Evolutionary conservation across 495 filamentous ascomycete genomes (phyloP), one percentile per base, ranked within the genome.

Genomic region (Neurospora tetrasperma): DNA sequence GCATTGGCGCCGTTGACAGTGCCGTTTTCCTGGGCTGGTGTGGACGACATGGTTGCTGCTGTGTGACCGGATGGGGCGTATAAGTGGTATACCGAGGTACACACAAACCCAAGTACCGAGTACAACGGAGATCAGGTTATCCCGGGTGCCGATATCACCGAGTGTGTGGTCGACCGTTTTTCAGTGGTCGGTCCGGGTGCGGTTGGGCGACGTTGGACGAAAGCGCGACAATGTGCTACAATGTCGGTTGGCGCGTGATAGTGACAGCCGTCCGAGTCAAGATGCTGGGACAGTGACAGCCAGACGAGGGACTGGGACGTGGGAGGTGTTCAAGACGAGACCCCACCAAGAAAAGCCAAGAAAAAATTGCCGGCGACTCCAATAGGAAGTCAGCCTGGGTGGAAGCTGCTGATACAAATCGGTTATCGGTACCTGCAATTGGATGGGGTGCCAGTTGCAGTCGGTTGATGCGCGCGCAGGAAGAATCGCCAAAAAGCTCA

Each of bases 41-140:
- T 59, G 23, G 44, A 74, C 43, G 73, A 77, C 75, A 74, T 78
- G 62, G 70, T 35, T 69, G 71, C 9, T 59, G 43, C n/a, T 70
- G 68, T 66, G 54, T 18, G 48, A 46, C 74, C 44, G 54, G 23
- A 62, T 35, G 14, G 27, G 54, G 54, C 16, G 27, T 62, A 62
- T 62, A 62, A 62, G 54, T 35, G 54, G 18, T 54, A 54, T 54
- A 27, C 46, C 46, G 46, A 48, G 46, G 46, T 48, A 48, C n/a
- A 48, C 20, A 59, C 20, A 12, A 14, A 59, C 2, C 14, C 48
- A 59, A 11, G 48, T 59, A 59, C 48, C 54, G 27, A 8, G 54
- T 59, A 59, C 48, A 59, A 59, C 48, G 48, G 48, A 31, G 23
- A 59, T 59, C 48, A 7, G 48, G 23, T 59, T 59, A 31, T 59